phyloP scores from a whole-genome alignment of 169 alveolate genomes.

The Plasmodium coatneyi region DNA sequence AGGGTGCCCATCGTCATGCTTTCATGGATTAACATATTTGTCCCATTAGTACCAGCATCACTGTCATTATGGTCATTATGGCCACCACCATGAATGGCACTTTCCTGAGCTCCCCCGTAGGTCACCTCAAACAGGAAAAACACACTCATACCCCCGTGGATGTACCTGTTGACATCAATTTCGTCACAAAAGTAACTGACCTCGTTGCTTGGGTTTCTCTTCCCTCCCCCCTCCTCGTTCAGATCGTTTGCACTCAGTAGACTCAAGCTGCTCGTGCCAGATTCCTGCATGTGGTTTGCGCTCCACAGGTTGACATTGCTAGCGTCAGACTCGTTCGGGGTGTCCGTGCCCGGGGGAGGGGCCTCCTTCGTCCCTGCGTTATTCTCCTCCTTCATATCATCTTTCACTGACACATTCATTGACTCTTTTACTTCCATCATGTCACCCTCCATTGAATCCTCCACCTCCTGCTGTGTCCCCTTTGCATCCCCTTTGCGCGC shows the following conservation, averaged over 20 bases:
- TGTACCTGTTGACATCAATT: conserved; percentile 35
- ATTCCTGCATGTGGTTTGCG: not conserved
- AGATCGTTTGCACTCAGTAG: not conserved
- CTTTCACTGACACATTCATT: too few relatives aligned
- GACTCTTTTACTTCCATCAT: not conserved
- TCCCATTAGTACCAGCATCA: not conserved
- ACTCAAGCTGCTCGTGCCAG: not conserved
- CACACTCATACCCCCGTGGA: conserved; percentile 39
- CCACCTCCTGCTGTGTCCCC: not conserved
- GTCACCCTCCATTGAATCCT: not conserved
- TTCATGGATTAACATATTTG: conserved; percentile 17
- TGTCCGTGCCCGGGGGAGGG: not conserved
- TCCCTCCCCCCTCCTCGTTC: not conserved
- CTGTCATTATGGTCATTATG: not conserved
- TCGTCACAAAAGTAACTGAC: conserved; percentile 35
- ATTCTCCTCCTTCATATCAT: too few relatives aligned
- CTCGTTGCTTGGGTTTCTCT: not conserved
- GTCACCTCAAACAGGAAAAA: conserved; percentile 55
- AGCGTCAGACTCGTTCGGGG: not conserved
- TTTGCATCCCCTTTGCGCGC: not conserved
- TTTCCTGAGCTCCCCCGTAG: not conserved
- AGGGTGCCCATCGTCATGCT: conserved; percentile 22
- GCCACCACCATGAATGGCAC: not conserved
- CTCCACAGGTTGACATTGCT: not conserved
- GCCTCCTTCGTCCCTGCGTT: too few relatives aligned